phyloP scores from a whole-genome alignment of 2,329 filamentous ascomycete species.

The Beauveria sp. region DNA sequence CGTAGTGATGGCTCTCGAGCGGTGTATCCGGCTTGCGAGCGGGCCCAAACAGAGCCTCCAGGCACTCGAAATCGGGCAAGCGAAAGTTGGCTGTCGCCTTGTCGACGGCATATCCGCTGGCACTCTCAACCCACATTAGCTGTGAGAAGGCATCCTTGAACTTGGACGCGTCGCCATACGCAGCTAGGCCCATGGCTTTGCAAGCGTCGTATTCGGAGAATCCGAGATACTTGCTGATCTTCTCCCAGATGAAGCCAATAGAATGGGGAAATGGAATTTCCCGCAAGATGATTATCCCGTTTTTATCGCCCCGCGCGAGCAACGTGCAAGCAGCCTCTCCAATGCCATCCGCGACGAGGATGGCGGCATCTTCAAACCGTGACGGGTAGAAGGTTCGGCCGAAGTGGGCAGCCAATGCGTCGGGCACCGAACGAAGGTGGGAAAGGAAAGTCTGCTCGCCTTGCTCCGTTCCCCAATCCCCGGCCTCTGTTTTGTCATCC shows the following conservation, averaged over 20 bases:
- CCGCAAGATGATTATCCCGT: constrained; percentile 14
- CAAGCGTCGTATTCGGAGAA: constrained; percentile 2
- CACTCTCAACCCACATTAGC: not conserved
- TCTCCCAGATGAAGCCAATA: constrained; percentile 2
- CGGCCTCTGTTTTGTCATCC: not conserved
- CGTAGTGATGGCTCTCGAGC: not conserved
- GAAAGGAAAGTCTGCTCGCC: not conserved
- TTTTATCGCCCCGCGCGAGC: constrained; percentile 12
- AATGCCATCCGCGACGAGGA: constrained; percentile 3
- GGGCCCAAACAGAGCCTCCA: not conserved
- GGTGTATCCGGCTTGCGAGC: not conserved
- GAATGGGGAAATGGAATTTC: not conserved
- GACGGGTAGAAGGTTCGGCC: not conserved
- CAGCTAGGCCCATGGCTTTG: not conserved
- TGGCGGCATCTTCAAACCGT: not conserved
- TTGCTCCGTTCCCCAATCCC: not conserved
- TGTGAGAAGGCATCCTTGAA: no score
- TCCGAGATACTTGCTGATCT: constrained; percentile 4
- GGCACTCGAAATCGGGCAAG: not conserved
- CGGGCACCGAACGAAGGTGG: not conserved
- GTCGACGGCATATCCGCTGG: not conserved
- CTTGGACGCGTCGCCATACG: not conserved
- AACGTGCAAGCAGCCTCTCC: not conserved
- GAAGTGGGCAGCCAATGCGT: not conserved
- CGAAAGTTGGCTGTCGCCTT: not conserved